Evolutionary conservation across 1,284 basidiomycete genomes (phyloP).

Genomic region (Laetiporus sulphureus): DNA sequence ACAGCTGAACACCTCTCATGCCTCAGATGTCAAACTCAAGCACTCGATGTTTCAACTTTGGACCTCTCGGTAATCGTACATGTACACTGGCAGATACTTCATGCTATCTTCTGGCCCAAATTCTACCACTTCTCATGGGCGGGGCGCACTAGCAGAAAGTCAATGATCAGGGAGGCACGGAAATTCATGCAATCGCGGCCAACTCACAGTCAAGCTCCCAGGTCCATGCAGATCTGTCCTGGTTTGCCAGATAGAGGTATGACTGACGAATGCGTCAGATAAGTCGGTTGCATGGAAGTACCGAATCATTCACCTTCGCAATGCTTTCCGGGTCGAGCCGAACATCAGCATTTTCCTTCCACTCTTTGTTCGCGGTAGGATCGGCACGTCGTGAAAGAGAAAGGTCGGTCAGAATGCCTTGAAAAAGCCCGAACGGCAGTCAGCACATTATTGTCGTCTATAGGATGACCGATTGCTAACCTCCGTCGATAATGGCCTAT

Average conservation of each 20-base stretch:
- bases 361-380: conserved; percentile 28
- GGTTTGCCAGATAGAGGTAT: conserved; percentile 36
- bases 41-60: too few relatives aligned
- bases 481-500: conserved; percentile 36
- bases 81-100: too few relatives aligned
- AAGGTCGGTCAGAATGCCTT: conserved; percentile 45
- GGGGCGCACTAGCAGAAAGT: conserved; percentile 4
- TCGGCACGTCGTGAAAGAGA: conserved; percentile 16
- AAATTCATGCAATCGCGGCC: background rate
- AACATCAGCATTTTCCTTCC: conserved; percentile 39
- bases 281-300: background rate
- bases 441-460: background rate
- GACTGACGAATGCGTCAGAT: conserved; percentile 19
- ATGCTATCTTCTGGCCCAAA: too few relatives aligned
- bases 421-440: background rate
- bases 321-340: conserved; percentile 58
- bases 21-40: too few relatives aligned
- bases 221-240: conserved; percentile 42
- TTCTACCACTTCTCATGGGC: conserved; percentile 21
- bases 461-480: conserved; percentile 10
- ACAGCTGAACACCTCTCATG: too few relatives aligned
- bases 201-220: conserved; percentile 41
- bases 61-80: too few relatives aligned
- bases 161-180: background rate
- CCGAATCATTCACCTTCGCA: conserved; percentile 40